Percentiles rank a stretch among this genome's conserved stretches.
Evolutionary conservation across 306 rosid species (phyloP).

Genomic region (Arachis hypogaea): DNA sequence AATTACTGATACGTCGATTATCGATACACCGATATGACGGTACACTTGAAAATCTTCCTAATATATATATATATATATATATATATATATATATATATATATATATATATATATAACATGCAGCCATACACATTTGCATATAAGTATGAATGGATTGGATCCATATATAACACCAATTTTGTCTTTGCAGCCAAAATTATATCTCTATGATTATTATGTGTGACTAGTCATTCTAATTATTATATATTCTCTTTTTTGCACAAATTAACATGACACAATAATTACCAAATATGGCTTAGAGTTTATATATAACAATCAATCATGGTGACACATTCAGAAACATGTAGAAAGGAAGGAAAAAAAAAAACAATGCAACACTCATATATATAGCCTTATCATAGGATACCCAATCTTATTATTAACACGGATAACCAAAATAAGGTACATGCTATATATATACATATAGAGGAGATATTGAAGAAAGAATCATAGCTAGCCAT

Average conservation of each 20-base stretch:
- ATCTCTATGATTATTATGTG: background rate
- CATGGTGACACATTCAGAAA: background rate
- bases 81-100: too few relatives aligned
- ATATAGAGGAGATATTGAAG: background rate
- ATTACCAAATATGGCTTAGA: conserved; percentile 26
- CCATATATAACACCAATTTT: background rate
- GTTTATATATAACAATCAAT: conserved; percentile 11
- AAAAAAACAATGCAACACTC: background rate
- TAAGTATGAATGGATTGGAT: background rate
- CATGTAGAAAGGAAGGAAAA: too few relatives aligned
- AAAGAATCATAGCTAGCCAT: background rate
- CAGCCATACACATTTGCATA: background rate
- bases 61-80: too few relatives aligned
- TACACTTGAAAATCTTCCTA: too few relatives aligned
- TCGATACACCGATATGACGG: too few relatives aligned
- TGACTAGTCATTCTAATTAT: conserved; percentile 6
- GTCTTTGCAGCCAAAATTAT: conserved; percentile 4
- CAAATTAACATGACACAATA: conserved; percentile 35
- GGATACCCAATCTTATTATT: conserved; percentile 1
- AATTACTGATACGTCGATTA: too few relatives aligned
- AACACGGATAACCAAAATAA: background rate
- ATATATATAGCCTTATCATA: too few relatives aligned
- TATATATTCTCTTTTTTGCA: conserved; percentile 26
- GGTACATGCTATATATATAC: background rate
- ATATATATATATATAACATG: background rate